Evolutionary conservation across 2,329 filamentous ascomycete genomes (phyloP).

Genomic region (Penicillium concentricum): DNA sequence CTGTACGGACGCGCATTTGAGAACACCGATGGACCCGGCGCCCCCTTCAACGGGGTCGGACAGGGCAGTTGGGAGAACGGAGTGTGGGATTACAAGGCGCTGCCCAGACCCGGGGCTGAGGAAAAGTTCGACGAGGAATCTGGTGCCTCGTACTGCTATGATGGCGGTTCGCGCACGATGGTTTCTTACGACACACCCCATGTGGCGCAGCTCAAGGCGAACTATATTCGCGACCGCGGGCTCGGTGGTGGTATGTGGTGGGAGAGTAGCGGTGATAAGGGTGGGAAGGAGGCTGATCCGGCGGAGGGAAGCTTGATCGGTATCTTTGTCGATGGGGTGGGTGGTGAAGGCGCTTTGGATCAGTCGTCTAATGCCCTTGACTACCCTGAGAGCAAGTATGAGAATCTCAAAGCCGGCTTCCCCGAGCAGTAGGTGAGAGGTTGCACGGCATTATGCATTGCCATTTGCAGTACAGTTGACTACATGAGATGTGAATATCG

Average conservation of each 20-base stretch:
- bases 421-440: slow-evolving; percentile 8
- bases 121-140: slow-evolving; percentile 64
- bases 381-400: slow-evolving; percentile 44
- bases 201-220: slow-evolving; percentile 67
- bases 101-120: slow-evolving; percentile 67
- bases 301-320: slow-evolving; percentile 63
- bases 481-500: background rate
- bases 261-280: slow-evolving; percentile 80
- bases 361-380: slow-evolving; percentile 35
- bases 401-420: slow-evolving; percentile 38
- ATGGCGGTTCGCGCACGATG: slow-evolving; percentile 61
- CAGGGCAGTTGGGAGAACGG: slow-evolving; percentile 76
- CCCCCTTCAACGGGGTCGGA: slow-evolving; percentile 70
- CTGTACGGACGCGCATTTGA: slow-evolving; percentile 88
- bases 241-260: slow-evolving; percentile 96
- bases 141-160: slow-evolving; percentile 76
- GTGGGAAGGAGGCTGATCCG: slow-evolving; percentile 45
- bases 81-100: slow-evolving; percentile 82
- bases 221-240: slow-evolving; percentile 63
- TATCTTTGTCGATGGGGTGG: slow-evolving; percentile 46
- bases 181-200: slow-evolving; percentile 67
- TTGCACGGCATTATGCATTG: background rate
- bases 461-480: background rate
- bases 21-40: slow-evolving; percentile 73
- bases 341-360: slow-evolving; percentile 35